phyloP scores from a whole-genome alignment of 352 stramenopile genomes.

The Phytophthora pistaciae region DNA sequence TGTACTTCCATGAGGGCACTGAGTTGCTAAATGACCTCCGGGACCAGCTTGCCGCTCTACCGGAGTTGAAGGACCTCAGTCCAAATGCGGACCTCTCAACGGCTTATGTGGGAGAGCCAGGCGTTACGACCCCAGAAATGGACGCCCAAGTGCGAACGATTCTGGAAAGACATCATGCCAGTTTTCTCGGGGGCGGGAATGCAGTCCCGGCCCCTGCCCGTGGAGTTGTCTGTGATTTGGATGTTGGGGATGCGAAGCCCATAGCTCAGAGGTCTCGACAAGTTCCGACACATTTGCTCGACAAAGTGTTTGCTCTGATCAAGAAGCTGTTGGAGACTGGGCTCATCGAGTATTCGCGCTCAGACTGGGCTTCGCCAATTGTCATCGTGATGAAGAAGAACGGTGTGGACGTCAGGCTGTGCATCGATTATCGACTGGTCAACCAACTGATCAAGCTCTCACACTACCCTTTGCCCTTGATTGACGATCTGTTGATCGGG shows the following conservation, averaged over 20 bases:
- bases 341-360: not conserved
- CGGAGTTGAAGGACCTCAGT: conserved; percentile 2
- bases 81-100: not conserved
- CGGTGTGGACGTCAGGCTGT: not conserved
- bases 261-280: not conserved
- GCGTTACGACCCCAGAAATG: not conserved
- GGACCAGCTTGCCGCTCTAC: not conserved
- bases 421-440: not conserved
- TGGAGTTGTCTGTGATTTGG: not conserved
- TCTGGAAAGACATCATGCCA: not conserved
- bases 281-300: not conserved
- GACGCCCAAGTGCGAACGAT: not conserved
- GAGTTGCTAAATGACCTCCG: conserved; percentile 8
- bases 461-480: not conserved
- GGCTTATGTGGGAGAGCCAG: too few relatives aligned
- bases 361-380: not conserved
- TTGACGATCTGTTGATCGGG: not conserved
- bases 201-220: not conserved
- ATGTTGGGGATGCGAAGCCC: not conserved
- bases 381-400: not conserved
- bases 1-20: conserved; percentile 12
- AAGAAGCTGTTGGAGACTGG: not conserved
- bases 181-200: not conserved
- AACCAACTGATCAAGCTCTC: not conserved
- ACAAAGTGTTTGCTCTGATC: not conserved